Percentiles rank a stretch among this genome's conserved stretches.
Conservation (phyloP, 805 yeast genomes). For the Metschnikowia koreensis region DNA sequence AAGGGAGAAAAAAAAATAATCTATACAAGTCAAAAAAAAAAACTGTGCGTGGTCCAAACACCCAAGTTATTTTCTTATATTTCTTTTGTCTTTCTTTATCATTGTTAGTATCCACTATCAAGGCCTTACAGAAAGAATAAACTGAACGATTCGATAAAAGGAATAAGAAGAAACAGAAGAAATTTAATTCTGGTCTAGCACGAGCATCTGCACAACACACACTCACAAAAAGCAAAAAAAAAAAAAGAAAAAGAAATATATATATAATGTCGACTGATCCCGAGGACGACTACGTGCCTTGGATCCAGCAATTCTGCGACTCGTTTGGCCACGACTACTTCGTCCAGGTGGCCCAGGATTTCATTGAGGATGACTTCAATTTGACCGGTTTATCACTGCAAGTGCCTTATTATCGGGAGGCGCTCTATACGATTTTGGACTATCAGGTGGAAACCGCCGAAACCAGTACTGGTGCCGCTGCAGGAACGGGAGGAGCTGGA, state of each 20-base stretch:
- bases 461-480: conserved; percentile 13
- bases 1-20: not conserved
- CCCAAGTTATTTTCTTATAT: too few species aligned
- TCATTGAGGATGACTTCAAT: conserved; percentile 95
- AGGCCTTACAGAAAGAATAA: too few species aligned
- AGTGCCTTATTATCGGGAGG: conserved; percentile 89
- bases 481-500: not conserved
- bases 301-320: conserved; percentile 81
- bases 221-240: not conserved
- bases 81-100: too few species aligned
- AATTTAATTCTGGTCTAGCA: too few species aligned
- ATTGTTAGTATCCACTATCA: too few species aligned
- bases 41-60: not conserved
- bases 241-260: not conserved
- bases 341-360: conserved; percentile 87
- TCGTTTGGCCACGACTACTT: conserved; percentile 84
- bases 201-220: too few species aligned
- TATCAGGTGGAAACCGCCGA: conserved; percentile 58
- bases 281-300: conserved; percentile 63
- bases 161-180: too few species aligned
- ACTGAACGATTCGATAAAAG: too few species aligned
- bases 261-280: conserved; percentile 38
- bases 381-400: conserved; percentile 82
- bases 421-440: conserved; percentile 86
- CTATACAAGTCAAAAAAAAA: not conserved